Percentiles rank a stretch among this genome's conserved stretches.
phyloP scores from a whole-genome alignment of 108 stramenopile genomes.

The Fragilariopsis cylindrus region DNA sequence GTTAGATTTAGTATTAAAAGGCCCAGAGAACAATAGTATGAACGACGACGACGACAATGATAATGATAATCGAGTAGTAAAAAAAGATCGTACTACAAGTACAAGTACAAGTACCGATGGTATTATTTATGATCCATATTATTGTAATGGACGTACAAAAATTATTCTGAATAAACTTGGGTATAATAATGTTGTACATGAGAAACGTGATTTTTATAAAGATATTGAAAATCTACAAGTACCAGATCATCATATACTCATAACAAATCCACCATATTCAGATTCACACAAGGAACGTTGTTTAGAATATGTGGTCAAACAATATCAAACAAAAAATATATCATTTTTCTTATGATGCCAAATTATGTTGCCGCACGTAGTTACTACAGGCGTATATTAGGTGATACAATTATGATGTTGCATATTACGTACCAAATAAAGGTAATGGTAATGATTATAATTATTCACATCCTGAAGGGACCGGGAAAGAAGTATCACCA shows the following conservation, averaged over 20 bases:
- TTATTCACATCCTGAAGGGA: constrained; percentile 85
- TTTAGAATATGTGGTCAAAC: constrained; percentile 62
- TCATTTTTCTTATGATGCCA: constrained; percentile 89
- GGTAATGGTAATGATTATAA: constrained; percentile 74
- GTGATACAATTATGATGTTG: constrained; percentile 38
- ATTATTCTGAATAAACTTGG: constrained; percentile 45
- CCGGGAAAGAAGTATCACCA: constrained; percentile 75
- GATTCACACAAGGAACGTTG: constrained; percentile 84
- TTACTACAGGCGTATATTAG: constrained; percentile 57
- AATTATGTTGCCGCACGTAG: constrained; percentile 79
- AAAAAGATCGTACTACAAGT: neutral
- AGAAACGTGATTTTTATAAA: constrained; percentile 82
- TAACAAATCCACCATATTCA: constrained; percentile 93
- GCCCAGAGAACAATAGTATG: neutral
- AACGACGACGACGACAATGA: constrained; percentile 26
- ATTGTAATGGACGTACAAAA: constrained; percentile 66
- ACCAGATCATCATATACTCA: constrained; percentile 68
- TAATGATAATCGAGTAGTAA: constrained; percentile 14
- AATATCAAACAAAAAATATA: constrained; percentile 25
- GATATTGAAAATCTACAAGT: constrained; percentile 60
- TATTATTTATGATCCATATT: constrained; percentile 81
- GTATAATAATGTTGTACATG: constrained; percentile 59
- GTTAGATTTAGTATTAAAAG: constrained; percentile 32
- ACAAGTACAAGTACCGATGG: neutral
- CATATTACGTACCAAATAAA: constrained; percentile 60